Evolutionary conservation across 768 basidiomycete species (phyloP).

Genomic region (Leccinum sublutescens): DNA sequence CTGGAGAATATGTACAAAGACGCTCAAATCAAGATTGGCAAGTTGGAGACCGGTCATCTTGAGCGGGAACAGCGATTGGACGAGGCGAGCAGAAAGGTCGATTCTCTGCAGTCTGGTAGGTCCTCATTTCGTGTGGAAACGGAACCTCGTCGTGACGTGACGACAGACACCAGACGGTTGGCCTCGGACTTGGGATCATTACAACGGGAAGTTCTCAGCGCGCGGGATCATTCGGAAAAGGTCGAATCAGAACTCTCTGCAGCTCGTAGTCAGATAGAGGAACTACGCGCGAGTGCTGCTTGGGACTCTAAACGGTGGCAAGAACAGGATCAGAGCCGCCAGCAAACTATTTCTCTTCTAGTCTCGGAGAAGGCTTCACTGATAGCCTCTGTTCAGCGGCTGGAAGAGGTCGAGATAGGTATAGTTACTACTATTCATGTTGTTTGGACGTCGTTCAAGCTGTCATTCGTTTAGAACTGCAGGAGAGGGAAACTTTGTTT

Average conservation of each 20-base stretch:
- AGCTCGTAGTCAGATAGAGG: slow-evolving; percentile 21
- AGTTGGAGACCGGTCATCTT: slow-evolving; percentile 11
- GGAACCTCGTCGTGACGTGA: slow-evolving; percentile 27
- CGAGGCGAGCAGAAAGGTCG: slow-evolving; percentile 4
- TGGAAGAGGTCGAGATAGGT: slow-evolving; percentile 65
- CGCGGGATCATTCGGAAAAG: slow-evolving; percentile 12
- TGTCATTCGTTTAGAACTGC: slow-evolving; percentile 37
- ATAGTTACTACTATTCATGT: slow-evolving; percentile 19
- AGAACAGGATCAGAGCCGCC: slow-evolving; percentile 51
- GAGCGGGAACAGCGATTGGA: slow-evolving; percentile 14
- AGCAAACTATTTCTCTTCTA: slow-evolving; percentile 72
- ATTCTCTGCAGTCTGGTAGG: slow-evolving; percentile 25
- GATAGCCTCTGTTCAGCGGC: slow-evolving; percentile 52
- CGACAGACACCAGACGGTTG: slow-evolving; percentile 20
- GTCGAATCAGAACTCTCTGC: slow-evolving; percentile 23
- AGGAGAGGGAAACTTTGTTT: slow-evolving; percentile 41
- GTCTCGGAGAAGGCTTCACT: slow-evolving; percentile 71
- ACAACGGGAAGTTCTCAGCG: slow-evolving; percentile 11
- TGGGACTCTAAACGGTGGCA: slow-evolving; percentile 21
- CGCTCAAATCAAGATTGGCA: slow-evolving; percentile 17
- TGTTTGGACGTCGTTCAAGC: not conserved
- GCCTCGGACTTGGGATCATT: slow-evolving; percentile 17
- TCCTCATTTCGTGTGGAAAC: slow-evolving; percentile 17
- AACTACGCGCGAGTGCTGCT: slow-evolving; percentile 13
- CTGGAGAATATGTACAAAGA: slow-evolving; percentile 16